Conservation (phyloP, 352 stramenopile genomes). For the Pythium folliculosum region DNA sequence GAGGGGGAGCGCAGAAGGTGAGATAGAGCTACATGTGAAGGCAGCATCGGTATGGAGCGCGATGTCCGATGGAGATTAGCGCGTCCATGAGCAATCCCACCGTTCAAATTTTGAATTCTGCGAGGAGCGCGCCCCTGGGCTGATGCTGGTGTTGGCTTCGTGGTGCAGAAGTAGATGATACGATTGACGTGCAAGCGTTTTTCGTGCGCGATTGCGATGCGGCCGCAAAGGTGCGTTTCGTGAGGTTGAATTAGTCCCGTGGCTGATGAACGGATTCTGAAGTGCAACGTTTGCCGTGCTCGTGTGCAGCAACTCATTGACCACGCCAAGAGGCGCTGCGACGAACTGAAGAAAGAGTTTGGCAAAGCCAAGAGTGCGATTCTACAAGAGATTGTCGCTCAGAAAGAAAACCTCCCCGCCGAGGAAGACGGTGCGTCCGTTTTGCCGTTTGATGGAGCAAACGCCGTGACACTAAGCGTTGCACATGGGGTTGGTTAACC, state of each 20-base stretch:
- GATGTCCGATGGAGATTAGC: not conserved
- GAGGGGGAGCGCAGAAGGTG: constrained; percentile 4
- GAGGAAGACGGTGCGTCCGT: constrained; percentile 24
- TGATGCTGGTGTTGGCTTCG: not conserved
- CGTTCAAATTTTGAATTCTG: constrained; percentile 13
- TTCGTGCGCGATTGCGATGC: constrained; percentile 46
- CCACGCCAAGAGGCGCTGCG: constrained; percentile 48
- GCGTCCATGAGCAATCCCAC: not conserved
- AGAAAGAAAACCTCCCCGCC: constrained; percentile 55
- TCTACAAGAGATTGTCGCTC: constrained; percentile 51
- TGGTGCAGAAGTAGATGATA: constrained; percentile 19
- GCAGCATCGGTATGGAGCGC: not conserved
- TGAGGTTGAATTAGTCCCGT: not conserved
- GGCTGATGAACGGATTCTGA: not conserved
- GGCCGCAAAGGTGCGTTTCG: constrained; percentile 37
- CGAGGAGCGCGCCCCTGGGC: not conserved
- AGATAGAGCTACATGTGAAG: not conserved
- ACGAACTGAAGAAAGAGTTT: constrained; percentile 54
- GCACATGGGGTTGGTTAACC: not conserved
- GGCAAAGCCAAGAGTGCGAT: constrained; percentile 57
- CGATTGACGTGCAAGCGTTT: constrained; percentile 51
- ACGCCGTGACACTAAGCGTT: not conserved
- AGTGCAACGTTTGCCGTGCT: not conserved
- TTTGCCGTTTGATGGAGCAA: not conserved
- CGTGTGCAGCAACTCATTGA: constrained; percentile 55